Percentiles rank a stretch among this genome's conserved stretches.
Evolutionary conservation across 1,139 yeast species (phyloP).

Genomic region (Groenewaldozyma sp.): DNA sequence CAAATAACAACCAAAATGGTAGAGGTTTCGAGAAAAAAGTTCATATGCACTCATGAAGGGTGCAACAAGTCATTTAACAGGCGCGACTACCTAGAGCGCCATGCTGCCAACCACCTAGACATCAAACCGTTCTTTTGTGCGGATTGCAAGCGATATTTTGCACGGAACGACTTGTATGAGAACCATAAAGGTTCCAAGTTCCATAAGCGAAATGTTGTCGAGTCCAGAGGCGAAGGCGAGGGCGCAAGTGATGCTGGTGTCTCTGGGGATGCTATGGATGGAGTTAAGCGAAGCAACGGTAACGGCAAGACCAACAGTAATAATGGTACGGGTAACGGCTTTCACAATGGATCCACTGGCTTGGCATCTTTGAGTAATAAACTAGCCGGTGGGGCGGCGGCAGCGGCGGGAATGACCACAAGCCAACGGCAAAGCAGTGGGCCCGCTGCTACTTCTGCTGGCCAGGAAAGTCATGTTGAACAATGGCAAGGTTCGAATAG

Average conservation of each 20-base stretch:
- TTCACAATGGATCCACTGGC: not conserved
- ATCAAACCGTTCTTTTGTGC: conserved; percentile 28
- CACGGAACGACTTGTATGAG: conserved; percentile 29
- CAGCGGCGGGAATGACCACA: too few species aligned
- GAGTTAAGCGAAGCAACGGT: not conserved
- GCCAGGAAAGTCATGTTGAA: not conserved
- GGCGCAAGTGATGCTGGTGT: too few species aligned
- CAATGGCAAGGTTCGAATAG: conserved; percentile 1
- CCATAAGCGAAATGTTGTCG: conserved; percentile 18
- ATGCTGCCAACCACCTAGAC: conserved; percentile 30
- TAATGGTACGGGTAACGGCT: not conserved
- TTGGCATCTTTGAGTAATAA: too few species aligned
- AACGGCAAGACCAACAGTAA: not conserved
- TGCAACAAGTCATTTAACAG: conserved; percentile 32
- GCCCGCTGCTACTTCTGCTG: not conserved
- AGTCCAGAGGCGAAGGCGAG: not conserved
- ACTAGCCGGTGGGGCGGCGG: too few species aligned
- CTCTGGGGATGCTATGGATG: too few species aligned
- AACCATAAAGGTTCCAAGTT: conserved; percentile 26
- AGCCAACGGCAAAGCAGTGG: too few species aligned
- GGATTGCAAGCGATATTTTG: conserved; percentile 28
- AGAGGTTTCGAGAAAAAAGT: conserved; percentile 15
- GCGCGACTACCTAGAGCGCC: conserved; percentile 32
- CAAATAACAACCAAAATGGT: not conserved
- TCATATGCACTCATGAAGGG: conserved; percentile 27